Evolutionary conservation across 768 basidiomycete species (phyloP).

Genomic region (Trichaptum fuscoviolaceum): DNA sequence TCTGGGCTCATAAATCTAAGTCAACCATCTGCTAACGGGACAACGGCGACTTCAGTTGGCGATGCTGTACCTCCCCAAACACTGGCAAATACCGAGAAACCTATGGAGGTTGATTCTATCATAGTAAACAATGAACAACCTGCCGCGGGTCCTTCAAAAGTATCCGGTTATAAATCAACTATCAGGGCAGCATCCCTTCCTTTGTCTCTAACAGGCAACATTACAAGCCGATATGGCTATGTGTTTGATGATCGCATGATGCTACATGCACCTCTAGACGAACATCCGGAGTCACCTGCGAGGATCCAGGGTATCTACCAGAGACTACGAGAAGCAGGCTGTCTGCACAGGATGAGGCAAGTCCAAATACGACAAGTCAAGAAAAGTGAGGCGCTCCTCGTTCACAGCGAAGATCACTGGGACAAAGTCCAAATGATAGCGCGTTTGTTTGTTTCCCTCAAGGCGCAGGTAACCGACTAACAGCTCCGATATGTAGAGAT

Average conservation of each 20-base stretch:
- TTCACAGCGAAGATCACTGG: constrained; percentile 91
- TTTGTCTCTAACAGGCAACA: background rate
- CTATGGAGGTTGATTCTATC: background rate
- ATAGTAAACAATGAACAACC: background rate
- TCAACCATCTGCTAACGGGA: background rate
- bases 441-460: constrained; percentile 45
- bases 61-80: background rate
- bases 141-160: background rate
- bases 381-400: constrained; percentile 77
- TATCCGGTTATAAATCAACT: background rate
- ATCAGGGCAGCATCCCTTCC: background rate
- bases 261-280: background rate
- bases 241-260: constrained; percentile 1
- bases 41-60: background rate
- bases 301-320: background rate
- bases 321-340: background rate
- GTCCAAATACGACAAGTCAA: constrained; percentile 71
- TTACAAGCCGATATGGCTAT: constrained; percentile 1
- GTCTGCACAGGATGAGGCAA: constrained; percentile 50
- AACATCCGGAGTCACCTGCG: background rate
- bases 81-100: background rate
- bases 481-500: constrained; percentile 43
- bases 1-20: background rate
- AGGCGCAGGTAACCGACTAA: constrained; percentile 9
- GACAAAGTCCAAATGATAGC: constrained; percentile 80